Evolutionary conservation across 2,329 filamentous ascomycete genomes (phyloP).

Genomic region (Penicillium sp.): DNA sequence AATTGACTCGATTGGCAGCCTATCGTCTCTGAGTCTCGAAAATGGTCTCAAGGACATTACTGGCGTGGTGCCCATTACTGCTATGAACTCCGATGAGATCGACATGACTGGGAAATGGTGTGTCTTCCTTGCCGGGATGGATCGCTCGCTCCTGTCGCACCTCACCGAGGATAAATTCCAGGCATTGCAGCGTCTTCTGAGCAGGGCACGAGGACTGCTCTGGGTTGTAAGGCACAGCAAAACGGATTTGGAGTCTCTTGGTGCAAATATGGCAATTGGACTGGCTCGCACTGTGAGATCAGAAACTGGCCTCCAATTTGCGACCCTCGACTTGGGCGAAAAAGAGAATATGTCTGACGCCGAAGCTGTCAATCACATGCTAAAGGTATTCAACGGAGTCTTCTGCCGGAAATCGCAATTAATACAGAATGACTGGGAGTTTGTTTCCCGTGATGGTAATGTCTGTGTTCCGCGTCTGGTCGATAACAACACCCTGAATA

Average conservation of each 20-base stretch:
- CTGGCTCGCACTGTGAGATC: conserved; percentile 25
- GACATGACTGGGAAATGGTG: conserved; percentile 24
- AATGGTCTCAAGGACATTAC: conserved; percentile 13
- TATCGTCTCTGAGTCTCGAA: conserved; percentile 16
- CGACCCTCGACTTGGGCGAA: conserved; percentile 23
- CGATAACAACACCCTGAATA: conserved; percentile 21
- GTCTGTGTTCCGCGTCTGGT: conserved; percentile 23
- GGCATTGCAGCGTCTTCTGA: conserved; percentile 18
- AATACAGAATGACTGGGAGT: conserved; percentile 23
- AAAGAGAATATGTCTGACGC: conserved; percentile 17
- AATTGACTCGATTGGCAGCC: conserved; percentile 10
- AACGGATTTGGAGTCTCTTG: conserved; percentile 14
- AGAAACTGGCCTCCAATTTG: conserved; percentile 23
- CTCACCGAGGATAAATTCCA: conserved; percentile 18
- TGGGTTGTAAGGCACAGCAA: conserved; percentile 23
- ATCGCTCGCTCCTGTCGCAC: conserved; percentile 17
- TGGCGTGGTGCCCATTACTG: conserved; percentile 11
- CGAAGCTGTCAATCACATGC: conserved; percentile 18
- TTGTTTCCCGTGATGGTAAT: conserved; percentile 21
- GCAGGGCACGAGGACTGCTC: conserved; percentile 19
- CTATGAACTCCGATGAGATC: conserved; percentile 1
- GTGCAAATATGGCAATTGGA: conserved; percentile 24
- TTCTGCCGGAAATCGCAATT: conserved; percentile 20
- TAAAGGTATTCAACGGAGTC: conserved; percentile 18
- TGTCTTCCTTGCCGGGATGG: conserved; percentile 25